Evolutionary conservation across 306 rosid species (phyloP).

Genomic region (Malus orientalis): DNA sequence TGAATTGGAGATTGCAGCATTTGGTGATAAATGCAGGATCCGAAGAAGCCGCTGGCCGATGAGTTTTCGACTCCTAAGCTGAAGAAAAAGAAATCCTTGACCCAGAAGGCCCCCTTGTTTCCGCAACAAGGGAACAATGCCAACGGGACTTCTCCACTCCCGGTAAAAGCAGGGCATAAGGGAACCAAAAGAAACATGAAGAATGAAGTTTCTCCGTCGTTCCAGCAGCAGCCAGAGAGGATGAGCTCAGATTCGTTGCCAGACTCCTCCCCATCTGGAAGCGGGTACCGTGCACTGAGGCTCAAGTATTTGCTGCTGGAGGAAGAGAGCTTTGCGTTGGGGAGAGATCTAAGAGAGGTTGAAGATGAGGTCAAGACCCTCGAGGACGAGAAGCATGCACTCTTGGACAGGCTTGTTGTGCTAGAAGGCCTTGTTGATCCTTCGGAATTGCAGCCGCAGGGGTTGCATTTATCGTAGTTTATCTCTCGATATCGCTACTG

Average conservation of each 20-base stretch:
- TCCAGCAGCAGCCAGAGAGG: slow-evolving; percentile 60
- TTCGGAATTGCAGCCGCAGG: slow-evolving; percentile 39
- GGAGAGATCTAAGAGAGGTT: slow-evolving; percentile 51
- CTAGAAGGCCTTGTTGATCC: slow-evolving; percentile 76
- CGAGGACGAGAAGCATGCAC: slow-evolving; percentile 73
- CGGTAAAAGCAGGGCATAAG: slow-evolving; percentile 44
- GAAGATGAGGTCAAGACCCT: slow-evolving; percentile 74
- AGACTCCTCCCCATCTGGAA: slow-evolving; percentile 61
- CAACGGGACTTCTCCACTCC: slow-evolving; percentile 11
- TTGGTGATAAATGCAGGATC: slow-evolving; percentile 14
- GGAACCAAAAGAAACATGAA: slow-evolving; percentile 43
- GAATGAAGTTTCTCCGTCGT: slow-evolving; percentile 45
- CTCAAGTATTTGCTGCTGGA: slow-evolving; percentile 68
- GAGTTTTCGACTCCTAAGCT: slow-evolving; percentile 43
- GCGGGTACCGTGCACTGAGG: slow-evolving; percentile 67
- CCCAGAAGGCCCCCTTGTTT: slow-evolving; percentile 22
- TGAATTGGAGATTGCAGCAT: neutral
- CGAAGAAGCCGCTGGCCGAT: slow-evolving; percentile 49
- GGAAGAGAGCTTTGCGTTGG: slow-evolving; percentile 70
- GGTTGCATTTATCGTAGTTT: slow-evolving; percentile 15
- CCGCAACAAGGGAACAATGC: too few species aligned
- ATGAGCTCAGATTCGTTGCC: slow-evolving; percentile 85
- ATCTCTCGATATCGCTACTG: neutral
- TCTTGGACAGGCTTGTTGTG: slow-evolving; percentile 81
- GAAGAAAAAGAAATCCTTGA: slow-evolving; percentile 46